phyloP scores from a whole-genome alignment of 768 basidiomycete genomes.

The Mycena polygramma region DNA sequence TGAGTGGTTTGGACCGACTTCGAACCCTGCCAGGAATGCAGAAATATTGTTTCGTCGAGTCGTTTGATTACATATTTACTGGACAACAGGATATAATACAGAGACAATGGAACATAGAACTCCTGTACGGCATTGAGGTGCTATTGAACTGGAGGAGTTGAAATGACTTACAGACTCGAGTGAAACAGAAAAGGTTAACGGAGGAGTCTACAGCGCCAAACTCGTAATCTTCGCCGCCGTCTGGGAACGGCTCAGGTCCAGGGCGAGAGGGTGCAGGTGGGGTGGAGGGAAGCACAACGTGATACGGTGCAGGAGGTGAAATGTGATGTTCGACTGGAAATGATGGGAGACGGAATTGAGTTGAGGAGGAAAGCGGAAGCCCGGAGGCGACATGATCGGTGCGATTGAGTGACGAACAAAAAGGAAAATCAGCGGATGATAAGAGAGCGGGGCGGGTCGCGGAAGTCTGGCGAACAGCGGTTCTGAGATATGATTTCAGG shows the following conservation, averaged over 20 bases:
- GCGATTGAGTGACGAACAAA: background rate
- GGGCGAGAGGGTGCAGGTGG: conserved; percentile 14
- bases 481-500: conserved; percentile 23
- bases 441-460: background rate
- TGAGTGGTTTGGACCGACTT: too few species aligned
- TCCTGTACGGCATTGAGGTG: background rate
- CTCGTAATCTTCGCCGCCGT: background rate
- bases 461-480: conserved; percentile 16
- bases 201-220: conserved; percentile 16
- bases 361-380: background rate
- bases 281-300: conserved; percentile 31
- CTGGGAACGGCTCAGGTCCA: background rate
- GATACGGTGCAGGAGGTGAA: conserved; percentile 21
- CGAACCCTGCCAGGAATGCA: too few species aligned
- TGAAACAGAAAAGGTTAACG: conserved; percentile 20
- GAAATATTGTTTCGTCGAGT: too few species aligned
- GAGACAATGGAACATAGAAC: background rate
- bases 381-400: background rate
- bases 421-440: background rate
- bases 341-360: conserved; percentile 20
- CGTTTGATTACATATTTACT: too few species aligned
- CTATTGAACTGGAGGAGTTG: background rate
- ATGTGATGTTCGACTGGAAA: background rate
- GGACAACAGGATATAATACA: too few species aligned
- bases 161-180: conserved; percentile 11